These are phyloP conservation scores for Nannochloropsis oceanica DNA, from an alignment of 108 stramenopile genomes.

Conservation along the genomic window DNA sequence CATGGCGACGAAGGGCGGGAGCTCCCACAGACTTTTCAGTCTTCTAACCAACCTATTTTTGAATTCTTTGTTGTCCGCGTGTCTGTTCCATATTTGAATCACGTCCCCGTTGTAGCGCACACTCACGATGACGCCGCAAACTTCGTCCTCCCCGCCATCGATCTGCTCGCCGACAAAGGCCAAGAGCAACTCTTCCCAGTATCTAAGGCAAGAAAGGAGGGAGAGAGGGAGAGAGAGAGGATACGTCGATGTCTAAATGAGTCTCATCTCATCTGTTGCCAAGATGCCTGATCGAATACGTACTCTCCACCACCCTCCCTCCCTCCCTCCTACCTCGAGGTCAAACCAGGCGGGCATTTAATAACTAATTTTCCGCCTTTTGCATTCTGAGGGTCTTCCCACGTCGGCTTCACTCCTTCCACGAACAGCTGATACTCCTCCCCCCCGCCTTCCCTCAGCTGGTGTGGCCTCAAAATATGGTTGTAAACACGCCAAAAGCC, in stretches of 20 bases:
- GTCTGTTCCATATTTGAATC: conserved; percentile 70
- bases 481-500: conserved; percentile 70
- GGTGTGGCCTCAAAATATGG: conserved; percentile 55
- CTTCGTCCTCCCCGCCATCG: conserved; percentile 40
- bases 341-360: neutral
- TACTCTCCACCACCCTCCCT: no score
- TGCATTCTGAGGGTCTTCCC: conserved; percentile 72
- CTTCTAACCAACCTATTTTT: conserved; percentile 53
- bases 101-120: conserved; percentile 73
- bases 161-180: conserved; percentile 79
- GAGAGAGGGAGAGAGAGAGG: no score
- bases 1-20: conserved; percentile 47
- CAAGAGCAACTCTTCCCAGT: conserved; percentile 78
- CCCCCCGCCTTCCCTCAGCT: conserved; percentile 44
- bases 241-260: no score
- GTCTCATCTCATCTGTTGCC: no score
- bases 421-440: conserved; percentile 80
- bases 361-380: conserved; percentile 81
- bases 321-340: neutral
- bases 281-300: no score
- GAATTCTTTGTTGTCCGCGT: conserved; percentile 48
- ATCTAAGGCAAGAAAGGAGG: conserved; percentile 42
- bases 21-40: conserved; percentile 59
- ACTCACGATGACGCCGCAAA: conserved; percentile 69
- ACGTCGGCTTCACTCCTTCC: conserved; percentile 75